Base-by-base conservation (phyloP, 139 green algal species). In the Tetradesmus obliquus region DNA sequence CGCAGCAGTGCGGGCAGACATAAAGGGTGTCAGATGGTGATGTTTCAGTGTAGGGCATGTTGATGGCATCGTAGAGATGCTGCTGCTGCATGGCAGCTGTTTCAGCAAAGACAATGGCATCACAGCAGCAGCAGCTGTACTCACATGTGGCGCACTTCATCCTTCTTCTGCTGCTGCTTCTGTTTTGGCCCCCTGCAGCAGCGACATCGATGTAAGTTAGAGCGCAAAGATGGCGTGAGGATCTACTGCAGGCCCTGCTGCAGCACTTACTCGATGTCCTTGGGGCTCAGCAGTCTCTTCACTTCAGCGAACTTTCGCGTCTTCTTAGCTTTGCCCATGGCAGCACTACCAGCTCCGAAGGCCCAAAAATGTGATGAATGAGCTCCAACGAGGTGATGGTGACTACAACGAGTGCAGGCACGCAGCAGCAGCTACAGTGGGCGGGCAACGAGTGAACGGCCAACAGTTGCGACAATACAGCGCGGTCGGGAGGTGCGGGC, bases 261-360 rank as follows among this genome's bases (percentile, higher is more conserved):
- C 76, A 80, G 3, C 2, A 32, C 90, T 82, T 66, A 98, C 97
- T 96, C 96, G 3, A 94, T 58, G 72, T 99, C 98, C 88, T 99
- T 99, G 6, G 97, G 97, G 83, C 97, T 98, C 0, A 99, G 91
- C 88, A 99, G 94, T 0, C 98, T 95, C 94, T 99, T 99, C 5
- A 99, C 97, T 89, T 99, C 97, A 5, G 98, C 98, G 94, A 99
- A 99, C 92, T 99, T 99, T 1, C 97, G 90, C 0, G 97, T 99
- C 93, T 99, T 99, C 93, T 99, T 99, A 10, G 97, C 96, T 83
- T 99, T 99, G 5, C 98, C 98, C 98, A 99, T 99, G 60, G 57
- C 83, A 9, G 83, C 83, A 15, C 76, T 51, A n/a, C 7, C n/a
- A 6, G 22, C 15, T 6, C n/a, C 10, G 22, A 82, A 53, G 3